These are phyloP conservation scores for Boletus sp. DNA, from an alignment of 768 basidiomycete genomes.

Conservation along the genomic window DNA sequence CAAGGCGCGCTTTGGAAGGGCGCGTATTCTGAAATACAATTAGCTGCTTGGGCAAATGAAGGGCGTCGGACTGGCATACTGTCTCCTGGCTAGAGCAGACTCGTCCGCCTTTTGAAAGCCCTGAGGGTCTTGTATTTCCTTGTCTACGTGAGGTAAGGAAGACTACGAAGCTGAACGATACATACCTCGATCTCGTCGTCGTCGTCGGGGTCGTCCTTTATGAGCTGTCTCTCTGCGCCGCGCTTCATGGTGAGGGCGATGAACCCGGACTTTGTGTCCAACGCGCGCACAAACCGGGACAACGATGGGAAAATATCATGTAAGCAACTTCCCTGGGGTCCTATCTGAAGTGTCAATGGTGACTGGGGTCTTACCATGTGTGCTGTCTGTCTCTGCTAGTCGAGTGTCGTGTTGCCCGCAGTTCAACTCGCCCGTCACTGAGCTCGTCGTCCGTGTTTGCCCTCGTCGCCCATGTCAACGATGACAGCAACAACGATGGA, in stretches of 20 bases:
- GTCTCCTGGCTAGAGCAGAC: constrained; percentile 49
- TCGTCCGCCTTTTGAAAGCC: constrained; percentile 65
- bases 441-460: constrained; percentile 6
- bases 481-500: constrained; percentile 49
- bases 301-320: constrained; percentile 19
- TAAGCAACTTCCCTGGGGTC: constrained; percentile 23
- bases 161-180: background rate
- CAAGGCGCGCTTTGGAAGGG: constrained; percentile 61
- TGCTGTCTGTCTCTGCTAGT: too few relatives aligned
- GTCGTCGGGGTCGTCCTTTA: constrained; percentile 50
- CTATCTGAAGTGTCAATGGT: background rate
- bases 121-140: constrained; percentile 43
- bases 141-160: constrained; percentile 8
- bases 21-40: constrained; percentile 53
- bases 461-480: constrained; percentile 49
- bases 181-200: constrained; percentile 37
- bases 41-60: background rate
- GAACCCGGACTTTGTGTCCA: background rate
- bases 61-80: constrained; percentile 40
- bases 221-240: constrained; percentile 68
- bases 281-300: background rate
- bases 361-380: constrained; percentile 6
- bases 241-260: constrained; percentile 57
- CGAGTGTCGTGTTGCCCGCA: background rate
- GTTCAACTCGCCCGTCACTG: background rate